Base-by-base conservation (phyloP, 1,139 yeast genomes). In the Entelexis sorbosivorans region DNA sequence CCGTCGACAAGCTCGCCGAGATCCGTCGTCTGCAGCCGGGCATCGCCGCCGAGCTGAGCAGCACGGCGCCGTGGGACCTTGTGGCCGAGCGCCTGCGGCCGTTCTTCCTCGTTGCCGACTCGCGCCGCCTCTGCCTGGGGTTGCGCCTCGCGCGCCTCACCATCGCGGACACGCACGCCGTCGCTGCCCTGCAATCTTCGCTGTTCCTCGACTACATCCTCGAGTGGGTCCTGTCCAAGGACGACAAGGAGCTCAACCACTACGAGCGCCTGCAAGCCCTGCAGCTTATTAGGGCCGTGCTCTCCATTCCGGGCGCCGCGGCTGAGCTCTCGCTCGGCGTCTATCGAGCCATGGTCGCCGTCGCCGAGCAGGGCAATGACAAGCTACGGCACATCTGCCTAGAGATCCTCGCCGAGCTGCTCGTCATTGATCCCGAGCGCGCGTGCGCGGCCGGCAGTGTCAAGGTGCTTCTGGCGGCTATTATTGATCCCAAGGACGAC, bases 201-300 rank as follows among this genome's bases (percentile, higher is more conserved):
- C 61, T 77, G 47, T 76, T 78, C 53, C 63, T 86, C 11, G 84
- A 86, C 55, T 73, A 77, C 5, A 77, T 81, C 59, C 66, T 88
- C 11, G 76, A 85, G 5, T 71, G 80, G 19, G 74, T 93, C 0
- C 68, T 91, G 49, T 47, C 56, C n/a, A 44, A 42, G 20, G 74
- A 86, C 0, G 78, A 79, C 51, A 74, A 76, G 26, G 65, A 71
- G 32, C 66, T 76, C 16, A 67, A 71, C 43, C 72, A 78, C 29
- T 66, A 78, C 4, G 96, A 89, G 61, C 75, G 91, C 56, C 80
- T 81, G 44, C 89, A 89, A 61, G 95, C 95, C 0, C 61, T 91
- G 36, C 83, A 82, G 60, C 69, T 89, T 31, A 67, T 87, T 0
- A 72, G 96, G 33, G 70, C 74, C 43, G 78, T 84, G 55, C 63